Evolutionary conservation across 2,329 filamentous ascomycete species (phyloP).

Genomic region (Penicillium olsonii): DNA sequence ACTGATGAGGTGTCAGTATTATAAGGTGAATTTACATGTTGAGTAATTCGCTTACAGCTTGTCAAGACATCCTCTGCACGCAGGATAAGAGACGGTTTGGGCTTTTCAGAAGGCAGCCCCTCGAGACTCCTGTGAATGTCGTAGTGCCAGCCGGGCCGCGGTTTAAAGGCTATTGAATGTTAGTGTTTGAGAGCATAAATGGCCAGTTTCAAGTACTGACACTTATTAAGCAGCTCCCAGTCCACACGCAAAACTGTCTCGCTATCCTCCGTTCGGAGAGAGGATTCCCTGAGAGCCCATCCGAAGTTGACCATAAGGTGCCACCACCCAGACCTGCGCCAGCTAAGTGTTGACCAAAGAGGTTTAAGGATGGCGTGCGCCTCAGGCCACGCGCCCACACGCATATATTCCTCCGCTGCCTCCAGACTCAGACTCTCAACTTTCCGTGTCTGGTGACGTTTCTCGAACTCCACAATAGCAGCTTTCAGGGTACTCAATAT

Average conservation of each 20-base stretch:
- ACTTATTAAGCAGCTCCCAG: constrained; percentile 55
- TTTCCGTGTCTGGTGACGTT: constrained; percentile 55
- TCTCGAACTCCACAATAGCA: constrained; percentile 53
- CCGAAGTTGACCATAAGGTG: constrained; percentile 55
- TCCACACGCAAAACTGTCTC: constrained; percentile 55
- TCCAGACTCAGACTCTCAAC: constrained; percentile 58
- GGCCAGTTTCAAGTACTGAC: constrained; percentile 25
- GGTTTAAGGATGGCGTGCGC: constrained; percentile 54
- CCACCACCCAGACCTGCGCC: constrained; percentile 64
- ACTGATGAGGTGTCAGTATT: constrained; percentile 43
- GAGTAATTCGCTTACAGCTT: constrained; percentile 40
- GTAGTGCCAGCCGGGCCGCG: constrained; percentile 40
- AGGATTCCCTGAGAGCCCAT: constrained; percentile 57
- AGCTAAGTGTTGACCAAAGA: constrained; percentile 59
- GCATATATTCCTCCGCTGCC: constrained; percentile 56
- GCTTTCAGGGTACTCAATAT: constrained; percentile 52
- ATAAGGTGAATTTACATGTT: neutral
- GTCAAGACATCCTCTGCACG: constrained; percentile 52
- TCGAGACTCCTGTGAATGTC: constrained; percentile 52
- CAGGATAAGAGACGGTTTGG: constrained; percentile 50
- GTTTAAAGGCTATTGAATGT: constrained; percentile 35
- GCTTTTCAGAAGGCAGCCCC: constrained; percentile 35
- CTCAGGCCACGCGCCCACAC: constrained; percentile 51
- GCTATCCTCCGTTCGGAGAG: constrained; percentile 46
- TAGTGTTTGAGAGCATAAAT: constrained; percentile 4